Evolutionary conservation across 306 rosid genomes (phyloP).

Genomic region (Rosa persica): DNA sequence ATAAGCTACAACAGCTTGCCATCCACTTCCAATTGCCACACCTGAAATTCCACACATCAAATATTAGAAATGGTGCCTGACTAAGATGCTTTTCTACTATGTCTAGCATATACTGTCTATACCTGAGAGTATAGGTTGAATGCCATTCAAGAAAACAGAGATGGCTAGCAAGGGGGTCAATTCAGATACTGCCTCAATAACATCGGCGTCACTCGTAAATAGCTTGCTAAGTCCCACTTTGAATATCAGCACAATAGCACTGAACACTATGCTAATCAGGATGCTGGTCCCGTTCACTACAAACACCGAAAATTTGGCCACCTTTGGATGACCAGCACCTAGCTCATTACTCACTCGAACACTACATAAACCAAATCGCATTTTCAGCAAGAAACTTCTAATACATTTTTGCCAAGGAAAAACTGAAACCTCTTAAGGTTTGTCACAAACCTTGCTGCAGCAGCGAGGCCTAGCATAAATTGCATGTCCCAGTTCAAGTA

Average conservation of each 20-base stretch:
- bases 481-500: conserved; percentile 73
- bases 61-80: not conserved
- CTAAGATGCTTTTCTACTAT: not conserved
- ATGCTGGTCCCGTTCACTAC: conserved; percentile 69
- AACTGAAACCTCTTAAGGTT: not conserved
- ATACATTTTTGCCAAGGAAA: not conserved
- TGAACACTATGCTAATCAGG: conserved; percentile 47
- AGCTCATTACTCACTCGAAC: conserved; percentile 72
- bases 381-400: not conserved
- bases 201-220: conserved; percentile 55
- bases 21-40: conserved; percentile 82
- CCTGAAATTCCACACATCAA: conserved; percentile 32
- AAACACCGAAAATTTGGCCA: conserved; percentile 56
- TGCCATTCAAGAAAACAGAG: conserved; percentile 71
- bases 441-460: conserved; percentile 62
- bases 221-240: conserved; percentile 52
- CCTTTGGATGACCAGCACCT: conserved; percentile 68
- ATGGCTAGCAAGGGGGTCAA: conserved; percentile 67
- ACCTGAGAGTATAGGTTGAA: conserved; percentile 61
- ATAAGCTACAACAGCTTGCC: conserved; percentile 77
- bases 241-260: conserved; percentile 44
- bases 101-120: not conserved
- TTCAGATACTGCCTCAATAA: conserved; percentile 48
- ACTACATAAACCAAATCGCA: conserved; percentile 29
- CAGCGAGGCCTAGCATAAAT: conserved; percentile 66